A percentile compares a stretch with the other conserved stretches of the same genome.
Evolutionary conservation across 73 alveolate species (phyloP).

Genomic region (Uronychia binucleata): DNA sequence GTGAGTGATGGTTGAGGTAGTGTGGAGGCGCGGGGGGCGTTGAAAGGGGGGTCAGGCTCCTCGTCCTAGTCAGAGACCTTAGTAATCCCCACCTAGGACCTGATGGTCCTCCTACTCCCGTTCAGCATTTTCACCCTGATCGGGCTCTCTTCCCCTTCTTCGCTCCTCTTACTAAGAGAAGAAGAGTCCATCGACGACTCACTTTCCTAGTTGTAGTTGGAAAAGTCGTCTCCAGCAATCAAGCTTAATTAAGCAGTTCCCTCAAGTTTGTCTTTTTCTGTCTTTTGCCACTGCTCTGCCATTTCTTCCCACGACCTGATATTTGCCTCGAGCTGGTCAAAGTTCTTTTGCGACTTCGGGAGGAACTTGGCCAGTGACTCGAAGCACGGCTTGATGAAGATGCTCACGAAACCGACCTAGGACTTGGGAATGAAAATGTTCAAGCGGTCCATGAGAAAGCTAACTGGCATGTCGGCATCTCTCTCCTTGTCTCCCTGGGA

Average conservation of each 20-base stretch:
- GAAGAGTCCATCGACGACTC: neutral
- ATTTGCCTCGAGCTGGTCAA: conserved; percentile 45
- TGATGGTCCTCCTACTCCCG: neutral
- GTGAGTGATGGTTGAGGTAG: too few species aligned
- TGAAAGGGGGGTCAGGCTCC: too few species aligned
- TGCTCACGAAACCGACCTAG: conserved; percentile 67
- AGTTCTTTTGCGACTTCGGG: conserved; percentile 42
- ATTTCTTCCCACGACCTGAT: conserved; percentile 13
- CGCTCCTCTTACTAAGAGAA: neutral
- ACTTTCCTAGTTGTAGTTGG: neutral
- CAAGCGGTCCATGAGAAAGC: conserved; percentile 70
- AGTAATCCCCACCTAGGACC: too few species aligned
- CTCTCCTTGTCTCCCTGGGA: conserved; percentile 76
- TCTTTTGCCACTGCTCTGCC: neutral
- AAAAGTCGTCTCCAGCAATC: neutral
- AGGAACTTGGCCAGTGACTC: conserved; percentile 49
- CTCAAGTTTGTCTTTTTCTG: neutral
- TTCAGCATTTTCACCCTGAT: neutral
- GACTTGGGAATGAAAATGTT: conserved; percentile 64
- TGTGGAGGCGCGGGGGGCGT: too few species aligned
- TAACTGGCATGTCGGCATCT: conserved; percentile 51
- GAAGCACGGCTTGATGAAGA: conserved; percentile 62
- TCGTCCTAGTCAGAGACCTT: too few species aligned
- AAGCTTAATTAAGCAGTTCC: neutral
- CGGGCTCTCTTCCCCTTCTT: neutral